Evolutionary conservation across 805 yeast genomes (phyloP).

Genomic region (Candida dajiaensis): DNA sequence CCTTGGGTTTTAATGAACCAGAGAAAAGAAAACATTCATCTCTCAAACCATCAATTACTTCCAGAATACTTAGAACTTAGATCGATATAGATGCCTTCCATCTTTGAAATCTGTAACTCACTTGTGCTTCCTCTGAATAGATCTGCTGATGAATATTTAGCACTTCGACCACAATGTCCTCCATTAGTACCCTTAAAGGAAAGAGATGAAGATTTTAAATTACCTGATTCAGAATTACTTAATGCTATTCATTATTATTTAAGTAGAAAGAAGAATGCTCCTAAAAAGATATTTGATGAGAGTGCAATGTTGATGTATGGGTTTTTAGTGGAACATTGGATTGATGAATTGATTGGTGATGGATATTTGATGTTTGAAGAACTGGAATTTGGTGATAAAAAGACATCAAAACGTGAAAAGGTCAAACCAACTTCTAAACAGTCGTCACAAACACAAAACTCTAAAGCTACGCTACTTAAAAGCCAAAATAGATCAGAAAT

Average conservation of each 20-base stretch:
- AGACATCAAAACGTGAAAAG: constrained; percentile 1
- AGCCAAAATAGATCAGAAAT: too few species aligned
- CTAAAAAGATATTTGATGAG: constrained; percentile 28
- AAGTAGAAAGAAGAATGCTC: constrained; percentile 19
- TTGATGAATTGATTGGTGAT: constrained; percentile 19
- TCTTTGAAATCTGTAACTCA: not conserved
- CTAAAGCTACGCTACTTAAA: too few species aligned
- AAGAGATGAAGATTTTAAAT: constrained; percentile 8
- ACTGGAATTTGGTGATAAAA: not conserved
- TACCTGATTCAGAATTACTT: constrained; percentile 25
- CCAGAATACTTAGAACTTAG: too few species aligned
- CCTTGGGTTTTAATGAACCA: too few species aligned
- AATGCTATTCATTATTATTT: constrained; percentile 32
- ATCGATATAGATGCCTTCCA: not conserved
- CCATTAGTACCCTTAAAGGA: constrained; percentile 14
- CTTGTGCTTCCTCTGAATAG: not conserved
- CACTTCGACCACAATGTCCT: constrained; percentile 2
- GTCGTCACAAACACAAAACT: too few species aligned
- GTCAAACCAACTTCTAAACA: too few species aligned
- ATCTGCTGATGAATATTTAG: constrained; percentile 13
- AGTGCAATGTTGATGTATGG: constrained; percentile 32
- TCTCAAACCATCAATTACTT: too few species aligned
- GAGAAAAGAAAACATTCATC: too few species aligned
- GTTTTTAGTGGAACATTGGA: constrained; percentile 31
- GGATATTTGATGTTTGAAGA: constrained; percentile 6